Evolutionary conservation across 331 rosid species (phyloP).

Genomic region (Saraca asoca): DNA sequence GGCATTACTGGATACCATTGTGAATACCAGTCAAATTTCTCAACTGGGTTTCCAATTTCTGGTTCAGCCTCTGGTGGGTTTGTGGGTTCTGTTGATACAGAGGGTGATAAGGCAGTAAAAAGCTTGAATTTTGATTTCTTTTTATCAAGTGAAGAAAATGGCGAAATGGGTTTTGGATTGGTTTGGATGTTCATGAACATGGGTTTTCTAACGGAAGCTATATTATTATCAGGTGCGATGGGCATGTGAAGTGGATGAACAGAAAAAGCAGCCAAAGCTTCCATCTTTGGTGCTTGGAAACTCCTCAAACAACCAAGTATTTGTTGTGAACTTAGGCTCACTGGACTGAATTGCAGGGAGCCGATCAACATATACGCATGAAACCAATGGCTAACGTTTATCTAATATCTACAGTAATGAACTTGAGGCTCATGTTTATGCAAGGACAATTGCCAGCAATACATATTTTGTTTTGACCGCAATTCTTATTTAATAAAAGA

Average conservation of each 20-base stretch:
- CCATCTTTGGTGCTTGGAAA: slow-evolving; percentile 46
- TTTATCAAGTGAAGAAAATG: slow-evolving; percentile 26
- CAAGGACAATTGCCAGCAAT: no score
- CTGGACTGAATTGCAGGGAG: no score
- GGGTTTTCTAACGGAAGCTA: slow-evolving; percentile 33
- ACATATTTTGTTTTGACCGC: no score
- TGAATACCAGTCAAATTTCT: slow-evolving; percentile 80
- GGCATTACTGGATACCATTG: slow-evolving; percentile 95
- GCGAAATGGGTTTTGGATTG: slow-evolving; percentile 20
- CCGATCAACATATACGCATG: no score
- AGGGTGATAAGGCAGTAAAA: slow-evolving; percentile 54
- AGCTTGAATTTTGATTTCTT: slow-evolving; percentile 44
- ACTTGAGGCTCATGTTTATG: no score
- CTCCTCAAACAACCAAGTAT: neutral
- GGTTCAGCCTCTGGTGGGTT: slow-evolving; percentile 44
- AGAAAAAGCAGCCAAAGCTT: slow-evolving; percentile 48
- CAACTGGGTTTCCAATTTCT: slow-evolving; percentile 36
- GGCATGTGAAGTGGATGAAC: slow-evolving; percentile 45
- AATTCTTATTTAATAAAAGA: no score
- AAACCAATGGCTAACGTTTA: no score
- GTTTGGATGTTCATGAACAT: slow-evolving; percentile 31
- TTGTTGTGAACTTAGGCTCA: no score
- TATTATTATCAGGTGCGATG: slow-evolving; percentile 25
- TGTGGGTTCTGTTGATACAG: slow-evolving; percentile 49
- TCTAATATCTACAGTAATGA: no score